Percentiles rank a stretch among this genome's conserved stretches.
phyloP scores from a whole-genome alignment of 345 rosid species.

The Euphorbia tirucalli region DNA sequence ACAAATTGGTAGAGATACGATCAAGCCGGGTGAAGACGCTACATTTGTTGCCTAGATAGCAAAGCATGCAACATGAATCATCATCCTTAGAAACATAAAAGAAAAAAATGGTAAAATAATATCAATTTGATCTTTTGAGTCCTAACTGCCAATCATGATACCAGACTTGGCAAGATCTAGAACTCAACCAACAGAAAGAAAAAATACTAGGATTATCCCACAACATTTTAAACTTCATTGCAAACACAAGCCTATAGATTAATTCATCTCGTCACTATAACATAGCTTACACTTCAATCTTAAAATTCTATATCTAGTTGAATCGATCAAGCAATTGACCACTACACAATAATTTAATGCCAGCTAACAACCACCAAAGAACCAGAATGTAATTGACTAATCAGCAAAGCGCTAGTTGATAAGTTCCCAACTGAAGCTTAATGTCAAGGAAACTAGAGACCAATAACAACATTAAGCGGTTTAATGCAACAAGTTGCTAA shows the following conservation, averaged over 20 bases:
- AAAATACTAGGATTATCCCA: not conserved
- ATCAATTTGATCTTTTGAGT: not conserved
- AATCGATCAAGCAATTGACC: not conserved
- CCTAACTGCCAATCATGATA: not conserved
- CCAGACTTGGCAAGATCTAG: not conserved
- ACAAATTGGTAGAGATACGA: too few species aligned
- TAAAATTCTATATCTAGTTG: not conserved
- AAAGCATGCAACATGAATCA: not conserved
- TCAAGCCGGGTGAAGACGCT: too few species aligned
- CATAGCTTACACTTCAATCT: not conserved
- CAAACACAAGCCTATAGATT: not conserved
- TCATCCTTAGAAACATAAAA: not conserved
- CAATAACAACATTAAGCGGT: not conserved
- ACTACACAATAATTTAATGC: not conserved
- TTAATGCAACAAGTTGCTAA: not conserved
- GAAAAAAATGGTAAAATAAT: not conserved
- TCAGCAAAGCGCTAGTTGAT: not conserved
- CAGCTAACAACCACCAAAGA: not conserved
- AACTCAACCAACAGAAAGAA: not conserved
- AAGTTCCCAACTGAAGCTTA: not conserved
- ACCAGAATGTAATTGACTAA: slow-evolving; percentile 2
- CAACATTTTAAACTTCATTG: not conserved
- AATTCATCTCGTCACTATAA: not conserved
- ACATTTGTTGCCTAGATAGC: slow-evolving; percentile 82
- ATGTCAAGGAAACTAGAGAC: not conserved